Evolutionary conservation across 2,329 filamentous ascomycete genomes (phyloP).

Genomic region (Akanthomyces dipterigenus): DNA sequence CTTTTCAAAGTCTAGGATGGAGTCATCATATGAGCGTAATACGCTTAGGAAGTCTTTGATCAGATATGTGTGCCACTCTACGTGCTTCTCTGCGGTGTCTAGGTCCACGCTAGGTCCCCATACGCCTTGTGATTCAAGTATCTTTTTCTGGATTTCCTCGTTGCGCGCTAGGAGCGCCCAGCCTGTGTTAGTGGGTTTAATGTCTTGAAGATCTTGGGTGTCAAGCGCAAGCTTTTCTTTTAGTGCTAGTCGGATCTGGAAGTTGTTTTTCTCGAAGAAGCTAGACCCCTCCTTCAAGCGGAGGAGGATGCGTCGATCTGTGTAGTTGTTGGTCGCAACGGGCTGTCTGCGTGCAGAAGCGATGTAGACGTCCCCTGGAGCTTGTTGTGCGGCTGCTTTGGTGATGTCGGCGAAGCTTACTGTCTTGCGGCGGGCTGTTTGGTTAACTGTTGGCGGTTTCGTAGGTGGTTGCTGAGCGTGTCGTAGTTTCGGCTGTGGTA

Average conservation of each 20-base stretch:
- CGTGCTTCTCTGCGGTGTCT: background rate
- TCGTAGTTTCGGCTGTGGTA: background rate
- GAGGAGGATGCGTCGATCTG: background rate
- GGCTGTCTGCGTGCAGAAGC: background rate
- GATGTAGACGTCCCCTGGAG: background rate
- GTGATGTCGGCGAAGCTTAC: background rate
- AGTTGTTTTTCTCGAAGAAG: background rate
- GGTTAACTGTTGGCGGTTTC: background rate
- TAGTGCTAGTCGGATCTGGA: background rate
- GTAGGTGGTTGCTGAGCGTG: background rate
- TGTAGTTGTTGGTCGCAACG: background rate
- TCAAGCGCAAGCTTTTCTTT: background rate
- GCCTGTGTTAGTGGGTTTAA: background rate
- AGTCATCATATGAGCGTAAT: background rate
- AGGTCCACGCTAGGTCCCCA: background rate
- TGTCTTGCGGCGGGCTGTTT: background rate
- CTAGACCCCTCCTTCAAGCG: background rate
- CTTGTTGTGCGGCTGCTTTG: background rate
- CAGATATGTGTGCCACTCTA: background rate
- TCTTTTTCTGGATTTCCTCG: background rate
- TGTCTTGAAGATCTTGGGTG: background rate
- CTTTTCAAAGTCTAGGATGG: background rate
- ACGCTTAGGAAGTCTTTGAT: background rate
- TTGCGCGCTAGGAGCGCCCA: background rate
- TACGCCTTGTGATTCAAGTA: background rate